phyloP scores from a whole-genome alignment of 306 rosid genomes.

The Dalbergia cochinchinensis region DNA sequence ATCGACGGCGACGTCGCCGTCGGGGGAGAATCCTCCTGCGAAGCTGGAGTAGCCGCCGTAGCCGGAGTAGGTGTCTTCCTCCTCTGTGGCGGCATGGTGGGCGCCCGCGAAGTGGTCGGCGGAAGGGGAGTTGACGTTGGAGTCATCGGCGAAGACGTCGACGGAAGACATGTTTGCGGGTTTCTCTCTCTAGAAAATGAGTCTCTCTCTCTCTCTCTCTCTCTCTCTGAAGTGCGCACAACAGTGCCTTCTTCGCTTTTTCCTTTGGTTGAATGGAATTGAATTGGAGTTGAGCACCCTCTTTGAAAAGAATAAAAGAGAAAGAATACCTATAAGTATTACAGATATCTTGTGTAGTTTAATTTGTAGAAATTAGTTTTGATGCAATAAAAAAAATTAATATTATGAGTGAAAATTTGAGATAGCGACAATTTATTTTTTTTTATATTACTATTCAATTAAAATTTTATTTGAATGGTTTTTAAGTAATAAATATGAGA shows the following conservation, averaged over 20 bases:
- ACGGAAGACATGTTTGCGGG: slow-evolving; percentile 72
- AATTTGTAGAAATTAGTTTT: too few relatives aligned
- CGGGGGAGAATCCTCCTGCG: slow-evolving; percentile 56
- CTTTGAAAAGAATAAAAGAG: slow-evolving; percentile 38
- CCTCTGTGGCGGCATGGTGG: slow-evolving; percentile 50
- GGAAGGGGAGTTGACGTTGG: slow-evolving; percentile 61
- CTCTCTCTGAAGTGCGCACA: neutral
- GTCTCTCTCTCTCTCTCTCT: slow-evolving; percentile 44
- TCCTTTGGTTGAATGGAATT: slow-evolving; percentile 40
- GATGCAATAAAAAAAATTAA: too few relatives aligned
- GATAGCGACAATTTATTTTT: too few relatives aligned
- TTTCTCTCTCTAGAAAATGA: slow-evolving; percentile 50
- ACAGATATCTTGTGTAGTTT: too few relatives aligned
- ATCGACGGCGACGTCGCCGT: slow-evolving; percentile 65
- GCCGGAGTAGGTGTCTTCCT: slow-evolving; percentile 62
- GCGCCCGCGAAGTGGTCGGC: slow-evolving; percentile 54
- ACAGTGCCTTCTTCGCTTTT: slow-evolving; percentile 2
- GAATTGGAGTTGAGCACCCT: slow-evolving; percentile 8
- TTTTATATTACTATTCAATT: too few relatives aligned
- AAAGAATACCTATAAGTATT: neutral
- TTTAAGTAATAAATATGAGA: too few relatives aligned
- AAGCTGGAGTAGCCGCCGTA: slow-evolving; percentile 77
- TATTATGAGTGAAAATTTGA: too few relatives aligned
- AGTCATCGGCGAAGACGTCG: slow-evolving; percentile 77
- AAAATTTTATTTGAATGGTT: too few relatives aligned